These are phyloP conservation scores for Psilocybe subaeruginosa DNA, from an alignment of 768 basidiomycete species.

Conservation along the genomic window DNA sequence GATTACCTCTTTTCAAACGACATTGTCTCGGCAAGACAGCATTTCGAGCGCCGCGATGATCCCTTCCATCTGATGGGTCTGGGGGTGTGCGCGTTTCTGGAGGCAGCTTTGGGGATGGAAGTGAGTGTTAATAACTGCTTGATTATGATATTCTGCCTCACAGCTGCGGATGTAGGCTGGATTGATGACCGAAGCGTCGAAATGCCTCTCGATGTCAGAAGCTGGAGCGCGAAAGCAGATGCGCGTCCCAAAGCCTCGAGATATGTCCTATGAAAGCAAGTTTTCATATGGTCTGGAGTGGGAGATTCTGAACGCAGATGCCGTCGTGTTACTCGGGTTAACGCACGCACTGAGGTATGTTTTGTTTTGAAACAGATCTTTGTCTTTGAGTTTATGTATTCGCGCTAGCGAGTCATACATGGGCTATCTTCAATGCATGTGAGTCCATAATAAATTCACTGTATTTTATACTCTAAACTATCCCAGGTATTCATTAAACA, in stretches of 20 bases:
- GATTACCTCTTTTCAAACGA: slow-evolving; percentile 73
- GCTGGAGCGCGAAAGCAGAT: slow-evolving; percentile 58
- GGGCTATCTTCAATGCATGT: slow-evolving; percentile 82
- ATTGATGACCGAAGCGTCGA: slow-evolving; percentile 65
- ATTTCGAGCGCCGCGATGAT: slow-evolving; percentile 54
- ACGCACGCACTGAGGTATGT: slow-evolving; percentile 70
- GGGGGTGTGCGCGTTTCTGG: slow-evolving; percentile 73
- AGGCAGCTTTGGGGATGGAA: slow-evolving; percentile 85
- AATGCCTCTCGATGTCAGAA: slow-evolving; percentile 59
- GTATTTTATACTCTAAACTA: slow-evolving; percentile 1
- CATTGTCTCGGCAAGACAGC: slow-evolving; percentile 51
- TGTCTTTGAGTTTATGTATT: slow-evolving; percentile 3
- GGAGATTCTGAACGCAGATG: slow-evolving; percentile 77
- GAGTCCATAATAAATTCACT: slow-evolving; percentile 21
- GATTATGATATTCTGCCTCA: not conserved
- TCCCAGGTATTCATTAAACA: slow-evolving; percentile 53
- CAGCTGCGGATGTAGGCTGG: slow-evolving; percentile 40
- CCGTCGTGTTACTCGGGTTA: slow-evolving; percentile 69
- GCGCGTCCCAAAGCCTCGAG: slow-evolving; percentile 33
- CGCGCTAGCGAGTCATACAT: slow-evolving; percentile 67
- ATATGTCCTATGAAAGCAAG: slow-evolving; percentile 33
- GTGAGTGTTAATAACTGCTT: slow-evolving; percentile 31
- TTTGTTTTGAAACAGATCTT: not conserved
- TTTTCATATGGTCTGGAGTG: slow-evolving; percentile 73
- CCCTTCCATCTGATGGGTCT: slow-evolving; percentile 76